phyloP scores from a whole-genome alignment of 306 rosid species.

The Pueraria montana region DNA sequence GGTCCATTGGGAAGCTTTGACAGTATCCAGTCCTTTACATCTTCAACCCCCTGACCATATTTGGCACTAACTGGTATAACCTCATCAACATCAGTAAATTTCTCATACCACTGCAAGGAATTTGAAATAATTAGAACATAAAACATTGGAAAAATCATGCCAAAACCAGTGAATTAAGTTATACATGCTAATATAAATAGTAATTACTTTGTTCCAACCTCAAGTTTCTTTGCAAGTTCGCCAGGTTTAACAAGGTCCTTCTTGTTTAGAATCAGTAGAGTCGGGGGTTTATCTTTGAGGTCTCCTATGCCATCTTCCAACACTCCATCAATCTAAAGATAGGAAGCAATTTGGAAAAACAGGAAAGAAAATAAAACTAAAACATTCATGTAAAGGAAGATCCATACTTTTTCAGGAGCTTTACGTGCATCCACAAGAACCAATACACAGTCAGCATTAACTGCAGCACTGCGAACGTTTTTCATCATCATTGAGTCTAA shows the following conservation, averaged over 20 bases:
- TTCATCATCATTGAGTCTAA: constrained; percentile 98
- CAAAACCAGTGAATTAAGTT: constrained; percentile 28
- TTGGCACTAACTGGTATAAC: constrained; percentile 99
- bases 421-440: constrained; percentile 98
- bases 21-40: constrained; percentile 91
- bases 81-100: constrained; percentile 85
- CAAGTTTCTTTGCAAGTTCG: constrained; percentile 94
- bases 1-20: constrained; percentile 95
- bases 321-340: constrained; percentile 86
- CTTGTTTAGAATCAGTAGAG: constrained; percentile 85
- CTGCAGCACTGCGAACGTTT: constrained; percentile 88
- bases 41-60: constrained; percentile 92
- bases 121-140: constrained; percentile 44
- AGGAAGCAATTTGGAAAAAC: constrained; percentile 46
- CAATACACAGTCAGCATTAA: constrained; percentile 91
- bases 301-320: constrained; percentile 82
- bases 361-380: background rate
- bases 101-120: constrained; percentile 88
- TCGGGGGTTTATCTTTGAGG: constrained; percentile 72
- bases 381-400: constrained; percentile 45
- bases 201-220: constrained; percentile 68
- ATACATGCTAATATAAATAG: constrained; percentile 46
- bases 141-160: constrained; percentile 29
- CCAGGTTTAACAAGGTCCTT: constrained; percentile 97
- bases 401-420: constrained; percentile 90